Percentiles rank a stretch among this genome's conserved stretches.
phyloP scores from a whole-genome alignment of 257 asterid species.

The Buddleja alternifolia region DNA sequence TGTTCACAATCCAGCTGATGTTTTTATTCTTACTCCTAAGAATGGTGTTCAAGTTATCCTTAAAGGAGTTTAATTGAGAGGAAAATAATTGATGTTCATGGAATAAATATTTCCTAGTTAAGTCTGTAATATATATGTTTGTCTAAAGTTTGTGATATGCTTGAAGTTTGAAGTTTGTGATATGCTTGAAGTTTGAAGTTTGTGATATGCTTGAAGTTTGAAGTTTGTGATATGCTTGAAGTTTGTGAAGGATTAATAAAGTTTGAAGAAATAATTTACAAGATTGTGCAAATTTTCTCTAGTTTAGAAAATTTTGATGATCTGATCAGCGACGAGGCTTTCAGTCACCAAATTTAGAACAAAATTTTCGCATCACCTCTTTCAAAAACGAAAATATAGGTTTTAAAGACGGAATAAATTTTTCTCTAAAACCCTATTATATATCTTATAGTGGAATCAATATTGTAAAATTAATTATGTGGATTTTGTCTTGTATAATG shows the following conservation, averaged over 20 bases:
- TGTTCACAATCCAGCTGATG: constrained; percentile 52
- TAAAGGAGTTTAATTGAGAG: constrained; percentile 34
- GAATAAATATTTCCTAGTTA: neutral
- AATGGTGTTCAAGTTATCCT: constrained; percentile 56
- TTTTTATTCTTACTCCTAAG: constrained; percentile 51
- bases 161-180: neutral
- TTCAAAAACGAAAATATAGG: too few relatives aligned
- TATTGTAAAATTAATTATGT: too few relatives aligned
- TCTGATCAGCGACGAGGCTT: too few relatives aligned
- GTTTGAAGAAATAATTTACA: constrained; percentile 4
- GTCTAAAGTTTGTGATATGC: neutral
- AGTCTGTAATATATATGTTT: neutral
- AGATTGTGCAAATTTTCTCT: too few relatives aligned
- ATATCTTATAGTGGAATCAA: too few relatives aligned
- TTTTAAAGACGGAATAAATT: too few relatives aligned
- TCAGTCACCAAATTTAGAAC: too few relatives aligned
- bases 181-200: neutral
- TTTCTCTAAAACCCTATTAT: too few relatives aligned
- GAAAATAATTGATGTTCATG: neutral
- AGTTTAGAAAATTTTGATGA: too few relatives aligned
- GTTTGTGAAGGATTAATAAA: neutral
- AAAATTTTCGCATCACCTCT: too few relatives aligned
- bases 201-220: neutral
- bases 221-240: neutral
- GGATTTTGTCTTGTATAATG: neutral